A percentile compares a stretch with the other conserved stretches of the same genome.
Evolutionary conservation across 2,329 filamentous ascomycete species (phyloP).

Genomic region (Tolypocladium capitatum): DNA sequence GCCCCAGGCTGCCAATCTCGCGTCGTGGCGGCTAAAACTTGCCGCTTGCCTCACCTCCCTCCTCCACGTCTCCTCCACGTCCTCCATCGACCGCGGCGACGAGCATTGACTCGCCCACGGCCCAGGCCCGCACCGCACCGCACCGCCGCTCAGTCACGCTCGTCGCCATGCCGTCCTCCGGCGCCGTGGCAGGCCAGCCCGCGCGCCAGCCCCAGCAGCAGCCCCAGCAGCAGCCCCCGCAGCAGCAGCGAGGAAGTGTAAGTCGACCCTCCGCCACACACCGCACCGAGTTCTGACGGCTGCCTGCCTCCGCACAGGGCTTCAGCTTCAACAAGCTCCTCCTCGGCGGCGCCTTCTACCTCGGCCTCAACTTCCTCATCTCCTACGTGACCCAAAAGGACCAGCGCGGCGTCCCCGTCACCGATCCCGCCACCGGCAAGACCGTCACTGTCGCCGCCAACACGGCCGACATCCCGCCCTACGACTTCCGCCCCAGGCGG

Average conservation of each 20-base stretch:
- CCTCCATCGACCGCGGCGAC: not conserved
- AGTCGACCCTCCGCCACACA: too few relatives aligned
- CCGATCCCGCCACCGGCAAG: conserved; percentile 36
- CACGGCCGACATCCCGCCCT: conserved; percentile 47
- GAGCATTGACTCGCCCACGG: not conserved
- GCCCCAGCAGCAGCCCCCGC: too few relatives aligned
- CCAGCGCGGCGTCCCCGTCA: conserved; percentile 31
- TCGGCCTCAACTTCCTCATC: conserved; percentile 45
- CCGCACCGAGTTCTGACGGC: too few relatives aligned
- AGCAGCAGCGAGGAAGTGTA: conserved; percentile 12
- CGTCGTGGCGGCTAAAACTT: not conserved
- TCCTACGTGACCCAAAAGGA: conserved; percentile 38
- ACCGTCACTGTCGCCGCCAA: conserved; percentile 39
- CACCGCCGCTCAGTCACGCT: too few relatives aligned
- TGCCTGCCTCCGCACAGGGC: conserved; percentile 9
- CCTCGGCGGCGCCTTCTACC: conserved; percentile 41
- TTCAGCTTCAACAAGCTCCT: conserved; percentile 32
- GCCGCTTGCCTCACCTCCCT: not conserved
- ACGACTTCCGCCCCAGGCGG: conserved; percentile 46
- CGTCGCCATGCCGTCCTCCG: conserved; percentile 14
- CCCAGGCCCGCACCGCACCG: too few relatives aligned
- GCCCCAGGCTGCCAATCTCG: not conserved
- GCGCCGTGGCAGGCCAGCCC: conserved; percentile 9
- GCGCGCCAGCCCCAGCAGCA: conserved; percentile 8
- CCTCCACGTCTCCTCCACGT: too few relatives aligned